These are phyloP conservation scores for Chrysoporthe cubensis DNA, from an alignment of 2,329 filamentous ascomycete species.

Conservation along the genomic window DNA sequence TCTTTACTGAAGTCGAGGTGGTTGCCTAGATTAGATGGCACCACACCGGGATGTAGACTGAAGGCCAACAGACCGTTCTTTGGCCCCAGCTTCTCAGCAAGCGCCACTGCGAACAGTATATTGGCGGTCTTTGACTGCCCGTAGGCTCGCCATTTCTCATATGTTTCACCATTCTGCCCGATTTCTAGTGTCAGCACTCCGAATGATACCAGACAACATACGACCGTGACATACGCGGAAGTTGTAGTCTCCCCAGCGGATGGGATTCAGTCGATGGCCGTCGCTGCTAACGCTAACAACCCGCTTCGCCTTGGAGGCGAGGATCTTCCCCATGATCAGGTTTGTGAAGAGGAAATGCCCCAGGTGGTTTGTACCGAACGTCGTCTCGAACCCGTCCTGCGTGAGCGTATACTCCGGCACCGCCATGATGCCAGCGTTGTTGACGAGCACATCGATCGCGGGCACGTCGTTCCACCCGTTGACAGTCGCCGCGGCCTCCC, in stretches of 20 bases:
- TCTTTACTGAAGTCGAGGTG: slow-evolving; percentile 16
- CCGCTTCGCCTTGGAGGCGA: slow-evolving; percentile 38
- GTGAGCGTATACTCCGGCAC: slow-evolving; percentile 40
- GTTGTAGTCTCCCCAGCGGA: slow-evolving; percentile 40
- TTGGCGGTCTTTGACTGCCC: slow-evolving; percentile 39
- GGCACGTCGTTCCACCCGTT: slow-evolving; percentile 30
- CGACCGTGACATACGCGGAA: slow-evolving; percentile 9
- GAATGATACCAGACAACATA: too few relatives aligned
- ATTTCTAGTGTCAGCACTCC: not conserved
- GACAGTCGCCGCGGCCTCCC: slow-evolving; percentile 41
- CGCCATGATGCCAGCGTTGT: slow-evolving; percentile 29
- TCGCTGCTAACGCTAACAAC: slow-evolving; percentile 48
- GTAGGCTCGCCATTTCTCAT: slow-evolving; percentile 32
- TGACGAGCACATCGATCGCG: slow-evolving; percentile 18
- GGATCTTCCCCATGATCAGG: slow-evolving; percentile 47
- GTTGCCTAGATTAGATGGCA: not conserved
- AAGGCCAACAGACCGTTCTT: slow-evolving; percentile 7
- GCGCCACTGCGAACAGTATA: slow-evolving; percentile 33
- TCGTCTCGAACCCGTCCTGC: slow-evolving; percentile 47
- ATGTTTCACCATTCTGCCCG: slow-evolving; percentile 7
- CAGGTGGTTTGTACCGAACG: slow-evolving; percentile 51
- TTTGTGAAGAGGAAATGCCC: slow-evolving; percentile 52
- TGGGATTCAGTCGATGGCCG: slow-evolving; percentile 36
- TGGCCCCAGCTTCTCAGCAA: slow-evolving; percentile 30
- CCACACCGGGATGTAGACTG: slow-evolving; percentile 13